Conservation (phyloP, 305 asterid species). For the Rubia peregrina region DNA sequence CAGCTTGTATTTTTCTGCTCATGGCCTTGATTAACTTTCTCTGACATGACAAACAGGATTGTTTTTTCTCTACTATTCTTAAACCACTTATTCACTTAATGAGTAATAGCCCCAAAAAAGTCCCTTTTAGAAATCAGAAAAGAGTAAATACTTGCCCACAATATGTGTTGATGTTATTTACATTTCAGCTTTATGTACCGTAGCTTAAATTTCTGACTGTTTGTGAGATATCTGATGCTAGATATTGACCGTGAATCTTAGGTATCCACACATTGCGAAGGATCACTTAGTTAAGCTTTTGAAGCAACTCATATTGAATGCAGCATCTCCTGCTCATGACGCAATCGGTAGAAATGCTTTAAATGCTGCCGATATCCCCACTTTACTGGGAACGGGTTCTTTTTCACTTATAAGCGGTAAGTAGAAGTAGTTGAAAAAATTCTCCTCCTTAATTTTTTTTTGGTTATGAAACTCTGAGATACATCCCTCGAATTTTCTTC, state of each 20-base stretch:
- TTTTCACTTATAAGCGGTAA: conserved; percentile 80
- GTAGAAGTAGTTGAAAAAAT: conserved; percentile 14
- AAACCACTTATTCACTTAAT: not conserved
- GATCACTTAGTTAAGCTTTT: conserved; percentile 98
- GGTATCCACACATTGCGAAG: conserved; percentile 84
- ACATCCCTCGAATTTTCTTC: not conserved
- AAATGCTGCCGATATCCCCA: conserved; percentile 88
- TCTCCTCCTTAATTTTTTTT: not conserved
- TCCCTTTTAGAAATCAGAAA: not conserved
- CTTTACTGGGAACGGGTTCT: conserved; percentile 82
- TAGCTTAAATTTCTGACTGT: not conserved
- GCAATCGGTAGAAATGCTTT: conserved; percentile 41
- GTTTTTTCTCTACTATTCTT: not conserved
- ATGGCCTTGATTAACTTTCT: not conserved
- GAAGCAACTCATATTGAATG: conserved; percentile 67
- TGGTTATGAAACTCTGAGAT: not conserved
- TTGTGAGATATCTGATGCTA: not conserved
- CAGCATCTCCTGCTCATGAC: conserved; percentile 49
- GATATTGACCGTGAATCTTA: conserved; percentile 18
- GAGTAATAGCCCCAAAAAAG: not conserved
- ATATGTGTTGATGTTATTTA: not conserved
- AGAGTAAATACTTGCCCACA: not conserved
- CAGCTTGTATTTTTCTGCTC: not conserved
- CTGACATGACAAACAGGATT: not conserved
- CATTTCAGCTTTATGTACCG: not conserved